Base-by-base conservation (phyloP, 2,329 filamentous ascomycete species). In the Phialophora tarda region DNA sequence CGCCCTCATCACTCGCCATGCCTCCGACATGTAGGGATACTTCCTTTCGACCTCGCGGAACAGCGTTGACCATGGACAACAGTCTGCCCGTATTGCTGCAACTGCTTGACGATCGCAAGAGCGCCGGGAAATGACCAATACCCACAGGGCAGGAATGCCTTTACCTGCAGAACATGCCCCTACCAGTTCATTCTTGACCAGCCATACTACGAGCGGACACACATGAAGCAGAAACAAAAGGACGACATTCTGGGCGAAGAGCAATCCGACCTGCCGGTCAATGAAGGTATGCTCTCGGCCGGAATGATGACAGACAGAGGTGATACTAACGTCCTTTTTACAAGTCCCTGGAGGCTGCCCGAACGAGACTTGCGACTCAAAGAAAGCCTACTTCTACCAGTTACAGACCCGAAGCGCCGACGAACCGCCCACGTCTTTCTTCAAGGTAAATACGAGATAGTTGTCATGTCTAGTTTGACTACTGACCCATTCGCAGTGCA, bases 361-460 rank as follows among this genome's bases (percentile, higher is more conserved):
- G 28, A 88, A 88, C 69, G 88, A 93, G 48, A 85, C 85, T 64
- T 99, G 95, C 82, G 85, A 91, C 75, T 92, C 92, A 69, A 85
- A 88, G 67, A 88, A 92, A 81, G 95, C 95, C 3, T 96, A 93
- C 70, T 98, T 94, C 82, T 96, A 93, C 83, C 92, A 97, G 83
- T 88, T 98, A 73, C 95, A 99, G 85, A 98, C 98, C 80, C 89
- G 95, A 73, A 96, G 92, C 83, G 95, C 95, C 60, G 95, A 99
- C 81, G 95, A 99, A 84, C 95, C 95, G 67, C 97, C 97, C 91
- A 99, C 95, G 72, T 94, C 89, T 67, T 98, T 98, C 80, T 96
- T 90, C 81, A 95, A 93, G 86, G 91, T 92, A 75, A 62, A 41
- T 12, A n/a, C 14, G 17, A 44, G 38, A n/a, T 7, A 5, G 38